These are phyloP conservation scores for Plasmodium reichenowi DNA, from an alignment of 169 alveolate species.

Conservation along the genomic window DNA sequence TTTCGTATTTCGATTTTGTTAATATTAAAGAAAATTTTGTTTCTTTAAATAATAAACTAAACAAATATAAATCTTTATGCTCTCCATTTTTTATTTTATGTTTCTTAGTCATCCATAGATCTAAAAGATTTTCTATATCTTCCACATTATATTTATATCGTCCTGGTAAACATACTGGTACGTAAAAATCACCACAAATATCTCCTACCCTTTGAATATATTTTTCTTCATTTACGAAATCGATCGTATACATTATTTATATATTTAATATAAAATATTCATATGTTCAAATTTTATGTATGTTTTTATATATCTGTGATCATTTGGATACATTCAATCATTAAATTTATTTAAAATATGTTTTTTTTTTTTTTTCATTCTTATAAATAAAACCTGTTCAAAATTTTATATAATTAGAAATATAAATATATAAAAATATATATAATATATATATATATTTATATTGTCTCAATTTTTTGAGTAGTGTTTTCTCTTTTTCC, in stretches of 20 bases:
- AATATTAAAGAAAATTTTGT: constrained; percentile 62
- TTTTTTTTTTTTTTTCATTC: too few relatives aligned
- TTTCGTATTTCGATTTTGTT: constrained; percentile 56
- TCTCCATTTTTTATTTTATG: constrained; percentile 24
- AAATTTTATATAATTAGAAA: too few relatives aligned
- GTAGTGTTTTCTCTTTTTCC: too few relatives aligned
- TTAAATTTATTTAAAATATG: too few relatives aligned
- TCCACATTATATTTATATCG: constrained; percentile 50
- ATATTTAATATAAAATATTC: not conserved
- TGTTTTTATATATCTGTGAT: not conserved
- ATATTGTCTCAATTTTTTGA: too few relatives aligned
- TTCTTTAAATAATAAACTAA: constrained; percentile 43
- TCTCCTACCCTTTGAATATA: constrained; percentile 64
- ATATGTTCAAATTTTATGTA: not conserved
- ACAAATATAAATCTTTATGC: constrained; percentile 10
- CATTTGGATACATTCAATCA: too few relatives aligned
- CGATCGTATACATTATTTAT: constrained; percentile 65
- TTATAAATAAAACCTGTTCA: too few relatives aligned
- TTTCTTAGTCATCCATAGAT: constrained; percentile 45
- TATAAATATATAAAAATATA: too few relatives aligned
- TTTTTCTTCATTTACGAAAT: constrained; percentile 17
- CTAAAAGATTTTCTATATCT: constrained; percentile 51
- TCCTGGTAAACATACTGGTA: constrained; percentile 53
- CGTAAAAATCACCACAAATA: constrained; percentile 45
- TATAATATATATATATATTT: too few relatives aligned